Percentiles rank a stretch among this genome's conserved stretches.
phyloP scores from a whole-genome alignment of 208 protist genomes.

The Leishmania lainsoni region DNA sequence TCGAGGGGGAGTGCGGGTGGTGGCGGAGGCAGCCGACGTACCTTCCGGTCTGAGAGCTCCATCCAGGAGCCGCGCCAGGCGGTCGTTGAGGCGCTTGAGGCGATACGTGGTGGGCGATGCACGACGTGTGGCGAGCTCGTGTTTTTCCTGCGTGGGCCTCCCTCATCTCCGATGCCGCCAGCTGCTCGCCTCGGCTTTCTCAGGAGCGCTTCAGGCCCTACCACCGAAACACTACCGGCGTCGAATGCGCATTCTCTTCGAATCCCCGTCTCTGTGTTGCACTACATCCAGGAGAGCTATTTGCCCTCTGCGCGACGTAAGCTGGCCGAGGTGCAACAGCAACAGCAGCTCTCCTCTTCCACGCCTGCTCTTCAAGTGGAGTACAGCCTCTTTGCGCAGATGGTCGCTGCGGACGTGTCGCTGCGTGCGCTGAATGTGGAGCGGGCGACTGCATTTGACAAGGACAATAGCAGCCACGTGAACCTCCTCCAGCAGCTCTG shows the following conservation, averaged over 20 bases:
- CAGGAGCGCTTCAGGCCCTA: background rate
- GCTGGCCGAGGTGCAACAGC: constrained; percentile 5
- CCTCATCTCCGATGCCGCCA: constrained; percentile 9
- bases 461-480: constrained; percentile 48
- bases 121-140: constrained; percentile 54
- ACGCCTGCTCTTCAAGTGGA: constrained; percentile 27
- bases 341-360: background rate
- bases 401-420: constrained; percentile 43
- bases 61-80: constrained; percentile 41
- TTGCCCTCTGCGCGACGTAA: constrained; percentile 32
- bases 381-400: constrained; percentile 49
- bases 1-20: constrained; percentile 7
- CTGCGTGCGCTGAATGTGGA: constrained; percentile 60
- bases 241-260: constrained; percentile 44
- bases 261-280: constrained; percentile 37
- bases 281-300: constrained; percentile 55
- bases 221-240: constrained; percentile 28
- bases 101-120: constrained; percentile 40
- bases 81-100: constrained; percentile 38
- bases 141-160: constrained; percentile 54
- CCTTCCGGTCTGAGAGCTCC: constrained; percentile 27
- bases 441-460: constrained; percentile 67
- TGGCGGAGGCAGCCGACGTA: constrained; percentile 19
- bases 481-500: constrained; percentile 76
- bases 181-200: constrained; percentile 11